Base-by-base conservation (phyloP, 306 rosid species). In the Vigna hirtella region DNA sequence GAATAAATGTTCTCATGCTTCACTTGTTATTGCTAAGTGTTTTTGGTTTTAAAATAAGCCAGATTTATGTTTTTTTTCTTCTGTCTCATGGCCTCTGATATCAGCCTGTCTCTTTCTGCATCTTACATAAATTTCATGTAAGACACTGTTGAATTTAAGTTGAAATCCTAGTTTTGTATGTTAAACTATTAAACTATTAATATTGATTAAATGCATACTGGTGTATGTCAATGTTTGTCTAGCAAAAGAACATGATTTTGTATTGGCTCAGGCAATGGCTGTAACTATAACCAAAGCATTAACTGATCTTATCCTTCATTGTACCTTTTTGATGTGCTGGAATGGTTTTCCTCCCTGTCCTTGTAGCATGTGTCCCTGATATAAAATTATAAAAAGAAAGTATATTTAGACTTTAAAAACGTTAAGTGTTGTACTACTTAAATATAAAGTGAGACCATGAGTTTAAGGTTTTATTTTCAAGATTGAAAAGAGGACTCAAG, bases 1-100 rank as follows among this genome's bases (percentile, higher is more conserved):
- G 82, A 94, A 85, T 88, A 89, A 91, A 84, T 77, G 68, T 50
- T 74, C 52, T 50, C 32, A 11, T 63, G 72, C 50, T 66, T 80
- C 74, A 17, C 74, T 51, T 70, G 73, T 59, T 58, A 65, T 66
- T 36, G 72, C 71, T 66, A 73, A 36, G 6, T 67, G 55, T 9
- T 13, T 48, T 10, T 63, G 36, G 73, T 43, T 70, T 52, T 26
- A 42, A 12, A 73, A 80, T 66, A 73, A 65, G 58, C 67, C 50
- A 48, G 49, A 56, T 66, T 36, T 36, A 15, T 64, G 38, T 34
- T 34, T 34, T 16, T 20, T 4, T 43, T 61, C 7, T 40, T 7
- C 10, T 57, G 38, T 83, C 36, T 24, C 9, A 58, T 67, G 47
- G 16, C 61, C 48, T 77, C 66, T 58, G 77, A 42, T 58, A 20